A percentile compares a stretch with the other conserved stretches of the same genome.
These are phyloP conservation scores for Didymella sp. DNA, from an alignment of 2,329 filamentous ascomycete species.

Conservation along the genomic window DNA sequence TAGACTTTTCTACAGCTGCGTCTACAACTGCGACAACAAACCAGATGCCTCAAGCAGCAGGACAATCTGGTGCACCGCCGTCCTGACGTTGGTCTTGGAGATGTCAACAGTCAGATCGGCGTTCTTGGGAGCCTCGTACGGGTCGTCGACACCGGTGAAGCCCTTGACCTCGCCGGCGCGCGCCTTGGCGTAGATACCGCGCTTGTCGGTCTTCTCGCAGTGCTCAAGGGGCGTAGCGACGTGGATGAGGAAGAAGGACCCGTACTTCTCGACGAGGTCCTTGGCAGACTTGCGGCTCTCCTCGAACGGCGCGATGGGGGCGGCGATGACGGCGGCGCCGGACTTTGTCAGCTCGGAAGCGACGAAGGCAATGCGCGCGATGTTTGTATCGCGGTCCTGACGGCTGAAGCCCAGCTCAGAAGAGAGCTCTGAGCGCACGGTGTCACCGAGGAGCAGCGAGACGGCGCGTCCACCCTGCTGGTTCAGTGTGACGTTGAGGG, in stretches of 20 bases:
- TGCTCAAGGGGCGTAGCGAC: slow-evolving; percentile 91
- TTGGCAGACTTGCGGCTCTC: slow-evolving; percentile 76
- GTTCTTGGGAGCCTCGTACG: slow-evolving; percentile 85
- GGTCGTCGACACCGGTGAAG: slow-evolving; percentile 97
- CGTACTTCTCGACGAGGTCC: slow-evolving; percentile 85
- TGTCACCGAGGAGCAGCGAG: slow-evolving; percentile 93
- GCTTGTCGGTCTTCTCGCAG: slow-evolving; percentile 93
- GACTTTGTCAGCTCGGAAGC: slow-evolving; percentile 92
- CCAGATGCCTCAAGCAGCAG: slow-evolving; percentile 89
- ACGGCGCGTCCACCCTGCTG: slow-evolving; percentile 96
- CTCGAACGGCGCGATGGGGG: slow-evolving; percentile 94
- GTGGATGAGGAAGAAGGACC: slow-evolving; percentile 93
- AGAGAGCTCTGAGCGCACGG: slow-evolving; percentile 89
- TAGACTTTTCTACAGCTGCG: no score
- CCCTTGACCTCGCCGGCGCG: slow-evolving; percentile 92
- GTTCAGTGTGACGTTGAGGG: slow-evolving; percentile 95
- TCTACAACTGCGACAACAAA: slow-evolving; percentile 71
- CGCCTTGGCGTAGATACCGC: slow-evolving; percentile 85
- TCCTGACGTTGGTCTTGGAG: slow-evolving; percentile 86
- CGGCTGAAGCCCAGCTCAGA: slow-evolving; percentile 94
- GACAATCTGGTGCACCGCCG: slow-evolving; percentile 95
- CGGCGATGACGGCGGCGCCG: slow-evolving; percentile 92
- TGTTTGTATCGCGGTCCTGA: slow-evolving; percentile 92
- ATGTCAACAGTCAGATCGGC: slow-evolving; percentile 84
- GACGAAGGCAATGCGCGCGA: slow-evolving; percentile 94